Percentiles rank a stretch among this genome's conserved stretches.
phyloP scores from a whole-genome alignment of 805 yeast genomes.

The Pichia deserticola region DNA sequence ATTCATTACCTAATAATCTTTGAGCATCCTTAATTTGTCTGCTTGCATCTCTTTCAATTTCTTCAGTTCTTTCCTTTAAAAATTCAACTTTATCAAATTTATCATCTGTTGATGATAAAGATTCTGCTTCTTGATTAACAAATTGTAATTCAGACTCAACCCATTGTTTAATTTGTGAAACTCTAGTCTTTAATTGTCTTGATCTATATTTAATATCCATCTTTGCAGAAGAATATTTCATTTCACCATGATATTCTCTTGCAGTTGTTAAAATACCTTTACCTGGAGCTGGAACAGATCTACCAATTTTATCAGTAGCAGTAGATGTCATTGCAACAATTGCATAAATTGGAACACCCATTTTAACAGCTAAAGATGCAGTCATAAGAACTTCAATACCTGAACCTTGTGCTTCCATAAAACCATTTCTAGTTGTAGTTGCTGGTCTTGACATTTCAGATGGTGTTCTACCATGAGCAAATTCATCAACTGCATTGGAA shows the following conservation, averaged over 20 bases:
- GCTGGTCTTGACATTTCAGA: constrained; percentile 98
- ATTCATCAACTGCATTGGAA: constrained; percentile 79
- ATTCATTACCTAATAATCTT: constrained; percentile 91
- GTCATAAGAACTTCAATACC: constrained; percentile 97
- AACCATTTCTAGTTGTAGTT: constrained; percentile 92
- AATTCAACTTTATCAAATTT: constrained; percentile 48
- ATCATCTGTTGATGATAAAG: constrained; percentile 37
- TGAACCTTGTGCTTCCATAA: constrained; percentile 99
- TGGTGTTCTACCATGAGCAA: constrained; percentile 95
- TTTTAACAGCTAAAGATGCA: constrained; percentile 85
- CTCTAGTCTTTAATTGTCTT: constrained; percentile 80
- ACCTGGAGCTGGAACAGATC: constrained; percentile 99
- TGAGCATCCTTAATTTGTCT: constrained; percentile 85
- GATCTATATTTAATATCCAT: constrained; percentile 89
- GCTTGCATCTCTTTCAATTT: constrained; percentile 74
- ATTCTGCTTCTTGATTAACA: constrained; percentile 63
- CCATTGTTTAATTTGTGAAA: constrained; percentile 74
- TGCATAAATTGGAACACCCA: constrained; percentile 99
- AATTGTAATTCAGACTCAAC: constrained; percentile 69
- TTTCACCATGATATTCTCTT: constrained; percentile 78
- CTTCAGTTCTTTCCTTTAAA: constrained; percentile 79
- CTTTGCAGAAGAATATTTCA: constrained; percentile 72
- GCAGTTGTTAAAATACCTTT: constrained; percentile 98
- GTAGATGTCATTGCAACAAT: constrained; percentile 91
- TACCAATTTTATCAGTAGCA: constrained; percentile 96